Evolutionary conservation across 768 basidiomycete genomes (phyloP).

Genomic region (Dacryopinax primogenitus): DNA sequence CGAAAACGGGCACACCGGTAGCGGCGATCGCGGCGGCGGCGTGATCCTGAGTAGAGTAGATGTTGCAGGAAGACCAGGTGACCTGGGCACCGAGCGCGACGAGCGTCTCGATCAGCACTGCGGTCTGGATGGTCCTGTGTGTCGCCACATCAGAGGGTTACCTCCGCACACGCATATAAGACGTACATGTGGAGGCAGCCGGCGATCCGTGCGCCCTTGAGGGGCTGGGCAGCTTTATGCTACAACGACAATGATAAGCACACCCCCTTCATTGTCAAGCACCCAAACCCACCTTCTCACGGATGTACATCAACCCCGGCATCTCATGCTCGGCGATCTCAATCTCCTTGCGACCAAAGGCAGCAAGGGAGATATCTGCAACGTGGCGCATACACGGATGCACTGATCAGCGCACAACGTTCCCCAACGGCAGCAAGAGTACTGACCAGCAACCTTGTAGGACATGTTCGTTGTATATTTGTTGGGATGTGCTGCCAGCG

Average conservation of each 20-base stretch:
- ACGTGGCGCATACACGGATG: neutral
- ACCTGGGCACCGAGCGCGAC: conserved; percentile 92
- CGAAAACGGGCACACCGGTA: conserved; percentile 95
- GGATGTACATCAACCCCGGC: conserved; percentile 91
- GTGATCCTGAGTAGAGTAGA: conserved; percentile 99
- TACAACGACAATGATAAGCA: conserved; percentile 24
- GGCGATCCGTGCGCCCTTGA: conserved; percentile 90
- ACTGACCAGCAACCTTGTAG: conserved; percentile 20
- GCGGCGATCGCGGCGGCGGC: conserved; percentile 98
- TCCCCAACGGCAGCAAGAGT: neutral
- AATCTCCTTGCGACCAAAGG: conserved; percentile 99
- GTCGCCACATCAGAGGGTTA: neutral
- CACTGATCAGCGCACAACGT: neutral
- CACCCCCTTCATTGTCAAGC: conserved; percentile 9
- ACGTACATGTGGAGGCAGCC: conserved; percentile 94
- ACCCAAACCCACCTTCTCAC: conserved; percentile 50
- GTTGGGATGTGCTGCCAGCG: conserved; percentile 20
- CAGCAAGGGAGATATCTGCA: conserved; percentile 86
- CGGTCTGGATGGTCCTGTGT: conserved; percentile 91
- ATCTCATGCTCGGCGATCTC: conserved; percentile 97
- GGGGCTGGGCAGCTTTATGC: conserved; percentile 69
- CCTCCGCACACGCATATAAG: conserved; percentile 13
- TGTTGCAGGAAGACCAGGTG: conserved; percentile 98
- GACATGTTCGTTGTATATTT: conserved; percentile 14
- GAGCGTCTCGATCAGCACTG: conserved; percentile 96